Conservation (phyloP, 23 red algal genomes). For the Agarophyton chilense region DNA sequence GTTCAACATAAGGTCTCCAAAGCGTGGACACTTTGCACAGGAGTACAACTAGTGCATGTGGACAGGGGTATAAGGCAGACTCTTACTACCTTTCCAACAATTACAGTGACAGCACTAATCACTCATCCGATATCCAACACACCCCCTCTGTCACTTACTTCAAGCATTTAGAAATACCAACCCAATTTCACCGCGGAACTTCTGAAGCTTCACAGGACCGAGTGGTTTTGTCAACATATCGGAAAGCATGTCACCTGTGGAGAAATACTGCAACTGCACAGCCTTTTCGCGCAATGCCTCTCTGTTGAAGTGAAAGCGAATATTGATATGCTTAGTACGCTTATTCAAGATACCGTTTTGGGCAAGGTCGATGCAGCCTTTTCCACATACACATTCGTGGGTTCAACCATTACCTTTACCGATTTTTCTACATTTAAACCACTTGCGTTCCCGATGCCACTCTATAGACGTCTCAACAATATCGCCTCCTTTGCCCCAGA, state of each 20-base stretch:
- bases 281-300: background rate
- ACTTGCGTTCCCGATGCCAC: background rate
- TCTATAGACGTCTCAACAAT: conserved; percentile 11
- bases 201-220: conserved; percentile 5
- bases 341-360: no score
- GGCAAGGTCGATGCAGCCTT: no score
- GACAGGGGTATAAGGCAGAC: no score
- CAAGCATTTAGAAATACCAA: no score
- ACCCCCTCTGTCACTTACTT: no score
- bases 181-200: conserved; percentile 14
- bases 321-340: conserved; percentile 29
- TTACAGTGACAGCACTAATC: no score
- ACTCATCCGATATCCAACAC: no score
- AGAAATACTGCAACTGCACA: background rate
- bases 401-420: background rate
- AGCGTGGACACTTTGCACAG: no score
- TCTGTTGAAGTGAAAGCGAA: background rate
- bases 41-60: no score
- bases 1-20: no score
- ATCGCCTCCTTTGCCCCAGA: conserved; percentile 29
- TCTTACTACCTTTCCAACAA: no score
- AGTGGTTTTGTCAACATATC: conserved; percentile 36
- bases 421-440: background rate
- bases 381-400: no score
- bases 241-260: background rate